A percentile compares a stretch with the other conserved stretches of the same genome.
Evolutionary conservation across 306 rosid genomes (phyloP).

Genomic region (Malus sieversii): DNA sequence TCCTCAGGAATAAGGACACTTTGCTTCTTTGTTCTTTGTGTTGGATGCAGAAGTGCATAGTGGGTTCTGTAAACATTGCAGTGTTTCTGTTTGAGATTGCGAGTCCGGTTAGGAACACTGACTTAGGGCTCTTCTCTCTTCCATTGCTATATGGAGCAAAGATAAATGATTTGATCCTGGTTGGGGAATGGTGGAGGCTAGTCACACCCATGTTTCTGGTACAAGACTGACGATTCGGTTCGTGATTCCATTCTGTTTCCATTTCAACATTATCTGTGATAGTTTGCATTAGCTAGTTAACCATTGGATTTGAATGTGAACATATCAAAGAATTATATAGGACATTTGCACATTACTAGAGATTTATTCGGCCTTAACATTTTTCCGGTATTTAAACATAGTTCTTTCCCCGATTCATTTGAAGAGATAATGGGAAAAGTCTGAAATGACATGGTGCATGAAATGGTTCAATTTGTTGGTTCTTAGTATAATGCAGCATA

Average conservation of each 20-base stretch:
- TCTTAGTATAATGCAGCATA: neutral
- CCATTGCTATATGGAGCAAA: constrained; percentile 84
- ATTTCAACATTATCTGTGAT: constrained; percentile 9
- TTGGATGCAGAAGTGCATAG: constrained; percentile 62
- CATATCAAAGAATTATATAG: neutral
- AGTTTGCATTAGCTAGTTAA: neutral
- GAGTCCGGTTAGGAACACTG: constrained; percentile 70
- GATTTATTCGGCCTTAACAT: too few species aligned
- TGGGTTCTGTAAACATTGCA: constrained; percentile 74
- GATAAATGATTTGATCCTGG: constrained; percentile 68
- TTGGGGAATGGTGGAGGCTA: constrained; percentile 99
- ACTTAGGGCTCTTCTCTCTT: constrained; percentile 53
- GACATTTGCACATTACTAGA: neutral
- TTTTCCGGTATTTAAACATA: too few species aligned
- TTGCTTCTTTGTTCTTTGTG: constrained; percentile 10
- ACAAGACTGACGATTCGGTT: constrained; percentile 73
- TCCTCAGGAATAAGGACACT: neutral
- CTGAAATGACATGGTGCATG: neutral
- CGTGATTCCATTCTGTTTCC: constrained; percentile 55
- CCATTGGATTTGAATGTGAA: neutral
- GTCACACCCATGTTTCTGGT: constrained; percentile 99
- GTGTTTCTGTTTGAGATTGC: constrained; percentile 88
- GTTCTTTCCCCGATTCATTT: too few species aligned
- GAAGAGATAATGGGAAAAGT: neutral
- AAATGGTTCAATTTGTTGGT: neutral